Percentiles rank a stretch among this genome's conserved stretches.
These are phyloP conservation scores for Colletotrichum sp. DNA, from an alignment of 2,329 filamentous ascomycete genomes.

Conservation along the genomic window DNA sequence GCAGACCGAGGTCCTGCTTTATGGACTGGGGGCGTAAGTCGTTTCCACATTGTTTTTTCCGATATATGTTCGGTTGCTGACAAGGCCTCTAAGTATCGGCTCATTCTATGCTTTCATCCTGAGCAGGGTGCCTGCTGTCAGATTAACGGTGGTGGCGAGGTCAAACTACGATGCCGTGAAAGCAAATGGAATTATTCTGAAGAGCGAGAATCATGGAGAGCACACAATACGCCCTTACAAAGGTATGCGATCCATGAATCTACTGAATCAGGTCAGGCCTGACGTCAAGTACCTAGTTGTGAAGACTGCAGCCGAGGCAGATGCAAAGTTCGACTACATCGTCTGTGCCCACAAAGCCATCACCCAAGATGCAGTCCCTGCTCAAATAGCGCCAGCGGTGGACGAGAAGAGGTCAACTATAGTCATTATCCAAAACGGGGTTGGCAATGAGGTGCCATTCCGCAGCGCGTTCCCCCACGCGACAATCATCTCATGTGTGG, in stretches of 20 bases:
- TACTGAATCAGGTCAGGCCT: neutral
- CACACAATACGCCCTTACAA: constrained; percentile 54
- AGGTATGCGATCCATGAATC: constrained; percentile 29
- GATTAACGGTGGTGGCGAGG: constrained; percentile 65
- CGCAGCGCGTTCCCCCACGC: constrained; percentile 50
- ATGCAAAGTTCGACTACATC: constrained; percentile 57
- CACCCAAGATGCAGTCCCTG: constrained; percentile 40
- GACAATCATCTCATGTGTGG: constrained; percentile 61
- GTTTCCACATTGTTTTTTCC: neutral
- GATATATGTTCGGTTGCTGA: neutral
- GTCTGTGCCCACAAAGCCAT: constrained; percentile 62
- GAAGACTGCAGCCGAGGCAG: constrained; percentile 50
- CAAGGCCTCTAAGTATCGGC: constrained; percentile 47
- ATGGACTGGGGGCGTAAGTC: constrained; percentile 59
- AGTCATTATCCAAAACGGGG: constrained; percentile 67
- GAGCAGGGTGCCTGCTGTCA: constrained; percentile 44
- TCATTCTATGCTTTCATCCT: constrained; percentile 64
- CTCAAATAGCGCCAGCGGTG: constrained; percentile 37
- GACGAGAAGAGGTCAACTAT: constrained; percentile 51
- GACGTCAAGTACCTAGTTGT: constrained; percentile 37
- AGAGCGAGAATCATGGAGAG: constrained; percentile 60
- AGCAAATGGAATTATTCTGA: constrained; percentile 55
- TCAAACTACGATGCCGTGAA: constrained; percentile 65
- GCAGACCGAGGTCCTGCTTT: constrained; percentile 45
- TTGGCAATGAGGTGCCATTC: constrained; percentile 64